A percentile compares a stretch with the other conserved stretches of the same genome.
Evolutionary conservation across 2,329 filamentous ascomycete genomes (phyloP).

Genomic region (Saccharata proteae): DNA sequence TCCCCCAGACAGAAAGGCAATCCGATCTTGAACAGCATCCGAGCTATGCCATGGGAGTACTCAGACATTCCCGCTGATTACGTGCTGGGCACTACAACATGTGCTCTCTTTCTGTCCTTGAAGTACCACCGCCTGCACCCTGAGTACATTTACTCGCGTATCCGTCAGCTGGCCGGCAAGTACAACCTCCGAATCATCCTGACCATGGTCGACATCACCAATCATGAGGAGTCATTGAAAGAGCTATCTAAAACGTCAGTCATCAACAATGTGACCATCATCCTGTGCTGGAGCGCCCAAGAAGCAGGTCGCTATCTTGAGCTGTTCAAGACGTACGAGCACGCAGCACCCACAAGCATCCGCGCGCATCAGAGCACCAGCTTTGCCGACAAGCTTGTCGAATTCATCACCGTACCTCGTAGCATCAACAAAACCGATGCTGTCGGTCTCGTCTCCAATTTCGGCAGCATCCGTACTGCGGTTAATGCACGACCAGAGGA

Average conservation of each 20-base stretch:
- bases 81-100: slow-evolving; percentile 74
- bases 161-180: slow-evolving; percentile 70
- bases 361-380: slow-evolving; percentile 70
- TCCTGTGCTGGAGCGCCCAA: slow-evolving; percentile 87
- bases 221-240: slow-evolving; percentile 79
- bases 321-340: slow-evolving; percentile 87
- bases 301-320: slow-evolving; percentile 92
- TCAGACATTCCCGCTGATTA: slow-evolving; percentile 95
- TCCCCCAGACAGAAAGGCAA: slow-evolving; percentile 92
- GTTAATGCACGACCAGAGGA: slow-evolving; percentile 83
- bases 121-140: slow-evolving; percentile 97
- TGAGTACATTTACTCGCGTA: slow-evolving; percentile 93
- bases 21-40: slow-evolving; percentile 73
- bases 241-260: slow-evolving; percentile 88
- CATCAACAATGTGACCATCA: slow-evolving; percentile 82
- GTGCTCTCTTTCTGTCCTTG: slow-evolving; percentile 81
- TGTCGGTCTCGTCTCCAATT: slow-evolving; percentile 77
- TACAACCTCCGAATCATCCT: slow-evolving; percentile 80
- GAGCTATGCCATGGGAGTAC: slow-evolving; percentile 78
- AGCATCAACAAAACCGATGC: slow-evolving; percentile 93
- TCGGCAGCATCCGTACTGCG: slow-evolving; percentile 77
- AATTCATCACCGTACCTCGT: slow-evolving; percentile 83
- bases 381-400: slow-evolving; percentile 70
- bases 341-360: slow-evolving; percentile 71
- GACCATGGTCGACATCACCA: slow-evolving; percentile 87